Base-by-base conservation (phyloP, 2,329 filamentous ascomycete species). In the Pseudocercospora musae region DNA sequence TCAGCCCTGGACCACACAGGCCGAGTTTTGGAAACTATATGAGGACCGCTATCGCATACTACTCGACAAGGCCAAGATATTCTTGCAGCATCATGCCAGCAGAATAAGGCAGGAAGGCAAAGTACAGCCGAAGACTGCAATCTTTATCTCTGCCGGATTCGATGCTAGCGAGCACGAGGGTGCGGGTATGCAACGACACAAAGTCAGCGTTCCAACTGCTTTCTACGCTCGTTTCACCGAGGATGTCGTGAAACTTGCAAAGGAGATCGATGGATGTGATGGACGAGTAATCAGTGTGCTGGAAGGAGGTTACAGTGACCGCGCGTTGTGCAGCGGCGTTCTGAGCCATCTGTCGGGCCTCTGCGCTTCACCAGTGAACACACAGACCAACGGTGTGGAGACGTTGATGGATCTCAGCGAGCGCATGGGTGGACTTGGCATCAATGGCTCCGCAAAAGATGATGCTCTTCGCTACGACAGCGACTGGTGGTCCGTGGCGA, bases 161-260 rank as follows among this genome's bases (percentile, higher is more conserved):
- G 95, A 99, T 77, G 95, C 95, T 2, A 97, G 93, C 73, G 92
- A 99, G 74, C 96, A 91, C 87, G 95, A 99, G 75, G 88, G 90
- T 18, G 82, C 85, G 3, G 92, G 91, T 2, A 99, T 99, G 95
- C 95, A 99, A 77, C 85, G 95, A 52, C 95, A 99, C 76, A 89
- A 90, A 62, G 93, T 96, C 71, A 96, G 96, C 72, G 95, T 99
- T 1, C 94, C 95, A 0, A 99, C 94, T 0, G 91, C 94, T 58
- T 99, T 99, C 74, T 99, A 98, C 73, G 95, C 95, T 54, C 87
- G 90, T 1, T 89, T 99, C 67, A 94, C 94, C 0, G 85, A 88
- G 49, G 95, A 99, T 72, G 85, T 97, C 2, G 88, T 96, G 13
- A 87, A 84, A 53, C 80, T 99, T 62, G 90, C 96, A 0, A 84